A percentile compares a stretch with the other conserved stretches of the same genome.
Conservation (phyloP, 768 basidiomycete genomes). For the Suillus clintonianus region DNA sequence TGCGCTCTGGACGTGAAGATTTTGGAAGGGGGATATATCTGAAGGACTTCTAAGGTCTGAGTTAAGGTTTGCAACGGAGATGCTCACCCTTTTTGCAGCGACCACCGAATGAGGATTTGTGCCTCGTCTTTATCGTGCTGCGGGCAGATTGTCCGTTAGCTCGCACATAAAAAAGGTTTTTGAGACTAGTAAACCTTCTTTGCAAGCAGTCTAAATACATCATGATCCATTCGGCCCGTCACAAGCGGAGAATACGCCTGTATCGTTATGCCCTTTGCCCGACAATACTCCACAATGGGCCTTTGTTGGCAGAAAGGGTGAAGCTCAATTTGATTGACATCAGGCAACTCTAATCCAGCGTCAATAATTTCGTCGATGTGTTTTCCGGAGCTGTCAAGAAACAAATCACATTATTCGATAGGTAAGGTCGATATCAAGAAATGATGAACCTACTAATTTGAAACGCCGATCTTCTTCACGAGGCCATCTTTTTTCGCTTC, state of each 20-base stretch:
- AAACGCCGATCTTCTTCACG: slow-evolving; percentile 44
- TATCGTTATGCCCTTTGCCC: slow-evolving; percentile 55
- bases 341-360: slow-evolving; percentile 26
- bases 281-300: slow-evolving; percentile 73
- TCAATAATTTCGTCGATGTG: slow-evolving; percentile 27
- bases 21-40: slow-evolving; percentile 82
- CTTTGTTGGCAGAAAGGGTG: slow-evolving; percentile 83
- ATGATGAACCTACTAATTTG: slow-evolving; percentile 42
- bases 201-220: slow-evolving; percentile 51
- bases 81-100: slow-evolving; percentile 41
- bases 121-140: slow-evolving; percentile 34
- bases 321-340: slow-evolving; percentile 44
- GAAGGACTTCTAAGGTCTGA: background rate
- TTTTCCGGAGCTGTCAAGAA: slow-evolving; percentile 21
- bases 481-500: slow-evolving; percentile 38
- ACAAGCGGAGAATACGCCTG: slow-evolving; percentile 78
- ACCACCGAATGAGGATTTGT: slow-evolving; percentile 55
- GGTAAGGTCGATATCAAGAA: background rate
- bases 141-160: background rate
- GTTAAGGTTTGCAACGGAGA: background rate
- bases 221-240: slow-evolving; percentile 53
- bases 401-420: background rate
- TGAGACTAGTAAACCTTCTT: slow-evolving; percentile 47
- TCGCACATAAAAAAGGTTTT: background rate
- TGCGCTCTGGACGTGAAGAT: slow-evolving; percentile 63